A percentile compares a stretch with the other conserved stretches of the same genome.
phyloP scores from a whole-genome alignment of 1,139 yeast species.

The Candida anutae region DNA sequence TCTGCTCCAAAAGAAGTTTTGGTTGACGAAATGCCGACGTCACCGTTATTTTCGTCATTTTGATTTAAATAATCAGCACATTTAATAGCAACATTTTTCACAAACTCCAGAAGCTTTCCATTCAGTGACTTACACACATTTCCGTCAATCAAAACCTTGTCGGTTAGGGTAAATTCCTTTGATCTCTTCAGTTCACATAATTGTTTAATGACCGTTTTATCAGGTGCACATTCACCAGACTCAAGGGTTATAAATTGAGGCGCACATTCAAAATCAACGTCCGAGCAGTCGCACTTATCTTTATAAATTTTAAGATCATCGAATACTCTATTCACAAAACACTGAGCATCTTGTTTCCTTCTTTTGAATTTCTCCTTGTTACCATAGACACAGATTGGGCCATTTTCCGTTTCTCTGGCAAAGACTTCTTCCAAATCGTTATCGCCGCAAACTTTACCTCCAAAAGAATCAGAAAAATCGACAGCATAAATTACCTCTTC shows the following conservation, averaged over 20 bases:
- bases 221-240: constrained; percentile 49
- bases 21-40: constrained; percentile 13
- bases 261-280: constrained; percentile 67
- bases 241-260: constrained; percentile 43
- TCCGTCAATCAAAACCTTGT: constrained; percentile 37
- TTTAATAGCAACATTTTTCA: constrained; percentile 13
- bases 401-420: constrained; percentile 46
- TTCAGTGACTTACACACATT: constrained; percentile 32
- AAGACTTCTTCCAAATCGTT: constrained; percentile 65
- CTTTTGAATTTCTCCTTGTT: constrained; percentile 59
- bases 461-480: constrained; percentile 57
- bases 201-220: constrained; percentile 20
- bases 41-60: constrained; percentile 22
- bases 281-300: constrained; percentile 60
- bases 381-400: constrained; percentile 67
- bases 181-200: constrained; percentile 17
- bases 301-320: constrained; percentile 51
- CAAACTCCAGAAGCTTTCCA: constrained; percentile 15
- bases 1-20: constrained; percentile 34
- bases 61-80: constrained; percentile 24
- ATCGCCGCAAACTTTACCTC: constrained; percentile 40
- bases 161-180: constrained; percentile 20
- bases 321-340: constrained; percentile 57
- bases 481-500: constrained; percentile 33
- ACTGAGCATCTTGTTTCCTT: constrained; percentile 60